A percentile compares a stretch with the other conserved stretches of the same genome.
These are phyloP conservation scores for Homolaphlyctis polyrhiza DNA, from an alignment of 371 early-diverging fungal genomes.

Conservation along the genomic window DNA sequence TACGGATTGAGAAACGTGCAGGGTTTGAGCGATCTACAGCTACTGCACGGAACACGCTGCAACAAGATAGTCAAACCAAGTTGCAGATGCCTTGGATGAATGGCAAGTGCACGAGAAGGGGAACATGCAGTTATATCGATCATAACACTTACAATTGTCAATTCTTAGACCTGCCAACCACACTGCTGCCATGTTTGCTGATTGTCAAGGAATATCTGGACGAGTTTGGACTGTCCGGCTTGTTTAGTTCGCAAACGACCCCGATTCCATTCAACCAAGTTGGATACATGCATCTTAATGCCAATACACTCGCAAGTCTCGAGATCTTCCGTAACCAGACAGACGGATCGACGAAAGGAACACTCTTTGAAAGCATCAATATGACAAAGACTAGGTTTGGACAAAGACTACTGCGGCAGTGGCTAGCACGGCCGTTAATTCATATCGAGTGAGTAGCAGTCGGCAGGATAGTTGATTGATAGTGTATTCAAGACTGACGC, in stretches of 20 bases:
- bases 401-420: conserved; percentile 65
- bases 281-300: conserved; percentile 70
- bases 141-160: too few relatives aligned
- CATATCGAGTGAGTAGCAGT: conserved; percentile 20
- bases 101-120: too few relatives aligned
- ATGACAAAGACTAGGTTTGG: conserved; percentile 73
- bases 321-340: conserved; percentile 68
- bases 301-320: conserved; percentile 66
- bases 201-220: conserved; percentile 50
- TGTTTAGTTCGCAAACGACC: conserved; percentile 50
- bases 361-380: conserved; percentile 61
- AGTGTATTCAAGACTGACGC: neutral
- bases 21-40: neutral
- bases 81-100: too few relatives aligned
- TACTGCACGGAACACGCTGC: too few relatives aligned
- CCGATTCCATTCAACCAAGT: conserved; percentile 63
- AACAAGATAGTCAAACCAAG: too few relatives aligned
- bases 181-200: neutral
- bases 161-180: neutral
- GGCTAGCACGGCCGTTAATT: conserved; percentile 72
- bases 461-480: neutral
- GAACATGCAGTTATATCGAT: too few relatives aligned
- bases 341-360: conserved; percentile 45
- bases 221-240: conserved; percentile 57
- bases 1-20: neutral